phyloP scores from a whole-genome alignment of 1,139 yeast genomes.

The Debaryomycetaceae sp. region DNA sequence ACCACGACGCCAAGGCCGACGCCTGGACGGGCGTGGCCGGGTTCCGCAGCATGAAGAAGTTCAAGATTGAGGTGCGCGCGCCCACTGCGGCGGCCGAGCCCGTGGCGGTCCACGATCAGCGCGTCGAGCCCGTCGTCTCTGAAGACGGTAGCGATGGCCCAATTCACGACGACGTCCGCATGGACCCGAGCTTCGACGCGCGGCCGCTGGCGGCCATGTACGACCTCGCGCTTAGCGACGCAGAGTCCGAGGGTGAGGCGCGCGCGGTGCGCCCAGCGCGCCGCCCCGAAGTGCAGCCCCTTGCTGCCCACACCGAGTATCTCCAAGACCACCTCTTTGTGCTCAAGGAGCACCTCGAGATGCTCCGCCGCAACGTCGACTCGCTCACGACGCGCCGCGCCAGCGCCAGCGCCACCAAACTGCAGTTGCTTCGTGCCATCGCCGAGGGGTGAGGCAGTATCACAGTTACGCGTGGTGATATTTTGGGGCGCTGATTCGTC shows the following conservation, averaged over 20 bases:
- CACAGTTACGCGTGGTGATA: no score
- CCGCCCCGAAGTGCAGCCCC: background rate
- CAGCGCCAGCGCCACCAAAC: no score
- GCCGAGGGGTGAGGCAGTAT: no score
- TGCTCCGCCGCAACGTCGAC: no score
- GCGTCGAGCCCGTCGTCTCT: no score
- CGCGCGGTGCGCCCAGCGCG: slow-evolving; percentile 4
- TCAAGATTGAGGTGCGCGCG: background rate
- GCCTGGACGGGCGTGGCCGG: slow-evolving; percentile 9
- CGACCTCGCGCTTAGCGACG: slow-evolving; percentile 9
- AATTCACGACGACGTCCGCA: no score
- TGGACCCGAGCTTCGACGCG: background rate
- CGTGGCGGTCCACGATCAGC: no score
- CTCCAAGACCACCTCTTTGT: slow-evolving; percentile 7
- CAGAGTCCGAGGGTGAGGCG: slow-evolving; percentile 4
- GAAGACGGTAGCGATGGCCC: background rate
- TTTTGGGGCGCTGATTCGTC: no score
- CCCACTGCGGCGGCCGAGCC: background rate
- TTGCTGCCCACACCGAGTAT: slow-evolving; percentile 2
- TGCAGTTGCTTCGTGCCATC: no score
- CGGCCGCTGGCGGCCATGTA: slow-evolving; percentile 4
- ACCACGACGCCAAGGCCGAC: slow-evolving; percentile 8
- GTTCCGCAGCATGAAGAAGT: slow-evolving; percentile 1
- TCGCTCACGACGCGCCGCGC: no score
- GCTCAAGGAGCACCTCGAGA: slow-evolving; percentile 3